Conservation (phyloP, 2,329 filamentous ascomycete species). For the Berkeleyomyces rouxiae region DNA sequence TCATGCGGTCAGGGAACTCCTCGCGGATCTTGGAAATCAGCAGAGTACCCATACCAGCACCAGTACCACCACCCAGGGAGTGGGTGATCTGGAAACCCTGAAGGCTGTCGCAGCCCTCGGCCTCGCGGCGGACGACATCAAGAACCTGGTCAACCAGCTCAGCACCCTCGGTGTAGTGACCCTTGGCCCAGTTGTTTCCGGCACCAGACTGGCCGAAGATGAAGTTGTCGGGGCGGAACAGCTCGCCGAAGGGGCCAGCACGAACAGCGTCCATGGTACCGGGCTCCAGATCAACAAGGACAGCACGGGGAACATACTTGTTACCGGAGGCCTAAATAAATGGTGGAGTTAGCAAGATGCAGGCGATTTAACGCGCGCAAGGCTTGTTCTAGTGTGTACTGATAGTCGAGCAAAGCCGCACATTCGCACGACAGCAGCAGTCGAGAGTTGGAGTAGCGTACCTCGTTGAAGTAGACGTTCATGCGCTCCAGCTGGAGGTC, state of each 20-base stretch:
- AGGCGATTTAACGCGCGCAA: not conserved
- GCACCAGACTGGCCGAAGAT: constrained; percentile 98
- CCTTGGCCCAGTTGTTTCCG: constrained; percentile 99
- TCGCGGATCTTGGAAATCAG: constrained; percentile 99
- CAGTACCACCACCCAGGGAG: constrained; percentile 98
- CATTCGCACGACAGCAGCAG: not conserved
- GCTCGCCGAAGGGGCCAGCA: constrained; percentile 92
- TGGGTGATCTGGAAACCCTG: constrained; percentile 99
- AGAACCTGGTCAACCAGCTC: constrained; percentile 97
- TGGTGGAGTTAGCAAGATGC: constrained; percentile 9
- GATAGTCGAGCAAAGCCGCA: not conserved
- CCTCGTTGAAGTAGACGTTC: constrained; percentile 96
- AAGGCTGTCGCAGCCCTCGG: constrained; percentile 97
- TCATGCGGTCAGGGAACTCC: constrained; percentile 99
- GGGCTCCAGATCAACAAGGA: constrained; percentile 98
- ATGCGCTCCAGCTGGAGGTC: constrained; percentile 99
- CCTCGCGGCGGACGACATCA: constrained; percentile 96
- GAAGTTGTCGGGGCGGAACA: constrained; percentile 99
- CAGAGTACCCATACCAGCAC: constrained; percentile 99
- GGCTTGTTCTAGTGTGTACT: not conserved
- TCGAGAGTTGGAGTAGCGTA: constrained; percentile 19
- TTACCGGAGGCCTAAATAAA: constrained; percentile 64
- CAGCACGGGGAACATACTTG: constrained; percentile 98
- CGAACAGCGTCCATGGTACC: constrained; percentile 99
- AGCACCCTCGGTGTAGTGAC: constrained; percentile 99